A percentile compares a stretch with the other conserved stretches of the same genome.
phyloP scores from a whole-genome alignment of 1,284 basidiomycete genomes.

The Papiliotrema laurentii region DNA sequence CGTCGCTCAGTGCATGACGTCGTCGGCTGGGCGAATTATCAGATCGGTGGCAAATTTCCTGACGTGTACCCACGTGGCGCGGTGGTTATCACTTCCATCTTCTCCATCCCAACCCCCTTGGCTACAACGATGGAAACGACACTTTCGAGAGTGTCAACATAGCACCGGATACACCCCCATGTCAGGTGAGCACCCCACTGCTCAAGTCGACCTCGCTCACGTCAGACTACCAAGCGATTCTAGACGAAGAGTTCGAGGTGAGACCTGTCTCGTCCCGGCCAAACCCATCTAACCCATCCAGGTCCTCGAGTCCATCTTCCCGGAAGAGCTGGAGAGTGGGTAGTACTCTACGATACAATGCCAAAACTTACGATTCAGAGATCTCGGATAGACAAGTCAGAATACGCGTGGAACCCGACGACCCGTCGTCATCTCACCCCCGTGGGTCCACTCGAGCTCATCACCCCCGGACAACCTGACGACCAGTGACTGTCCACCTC shows the following conservation, averaged over 20 bases:
- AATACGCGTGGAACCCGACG: conserved; percentile 86
- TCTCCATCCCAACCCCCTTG: too few species aligned
- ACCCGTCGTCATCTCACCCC: conserved; percentile 48
- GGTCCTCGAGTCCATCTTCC: conserved; percentile 94
- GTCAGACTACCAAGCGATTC: conserved; percentile 49
- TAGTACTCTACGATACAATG: conserved; percentile 24
- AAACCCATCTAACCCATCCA: conserved; percentile 41
- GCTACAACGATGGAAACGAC: too few species aligned
- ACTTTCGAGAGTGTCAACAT: too few species aligned
- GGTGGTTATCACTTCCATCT: too few species aligned
- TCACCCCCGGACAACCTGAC: background rate
- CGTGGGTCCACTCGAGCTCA: conserved; percentile 10
- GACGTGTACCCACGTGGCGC: too few species aligned
- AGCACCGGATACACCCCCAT: too few species aligned
- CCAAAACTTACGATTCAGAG: conserved; percentile 63
- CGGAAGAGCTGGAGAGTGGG: conserved; percentile 86
- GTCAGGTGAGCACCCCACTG: background rate
- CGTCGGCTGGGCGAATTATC: too few species aligned
- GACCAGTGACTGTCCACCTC: conserved; percentile 70
- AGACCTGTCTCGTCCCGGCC: conserved; percentile 15
- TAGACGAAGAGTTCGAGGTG: conserved; percentile 84
- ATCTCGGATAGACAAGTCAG: conserved; percentile 73
- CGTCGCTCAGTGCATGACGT: too few species aligned
- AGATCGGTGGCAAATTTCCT: too few species aligned
- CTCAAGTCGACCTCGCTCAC: too few species aligned